Evolutionary conservation across 2,329 filamentous ascomycete genomes (phyloP).

Genomic region (Cadophora malorum): DNA sequence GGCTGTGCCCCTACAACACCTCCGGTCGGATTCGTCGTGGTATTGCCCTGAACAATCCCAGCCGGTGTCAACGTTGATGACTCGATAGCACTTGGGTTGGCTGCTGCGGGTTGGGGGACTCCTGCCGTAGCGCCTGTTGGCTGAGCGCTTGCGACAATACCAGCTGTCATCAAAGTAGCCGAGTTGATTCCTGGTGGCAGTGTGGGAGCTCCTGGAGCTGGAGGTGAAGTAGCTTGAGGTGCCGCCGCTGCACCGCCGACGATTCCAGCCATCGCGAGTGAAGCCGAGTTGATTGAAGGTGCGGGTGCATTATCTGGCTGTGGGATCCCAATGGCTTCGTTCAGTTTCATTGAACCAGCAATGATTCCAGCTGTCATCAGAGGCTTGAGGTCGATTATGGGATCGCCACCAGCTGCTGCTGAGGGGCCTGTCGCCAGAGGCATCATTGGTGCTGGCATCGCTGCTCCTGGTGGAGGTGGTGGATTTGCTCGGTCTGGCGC

Average conservation of each 20-base stretch:
- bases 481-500: slow-evolving; percentile 1
- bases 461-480: neutral
- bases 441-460: neutral
- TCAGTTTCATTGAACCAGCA: slow-evolving; percentile 15
- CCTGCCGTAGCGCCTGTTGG: neutral
- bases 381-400: neutral
- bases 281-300: neutral
- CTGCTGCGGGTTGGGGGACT: slow-evolving; percentile 1
- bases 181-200: slow-evolving; percentile 6
- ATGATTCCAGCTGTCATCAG: slow-evolving; percentile 10
- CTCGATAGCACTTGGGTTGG: neutral
- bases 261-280: neutral
- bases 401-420: neutral
- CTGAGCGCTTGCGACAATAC: neutral
- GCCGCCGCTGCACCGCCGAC: slow-evolving; percentile 4
- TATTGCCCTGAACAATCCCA: slow-evolving; percentile 12
- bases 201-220: neutral
- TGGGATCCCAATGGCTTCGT: slow-evolving; percentile 1
- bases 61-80: slow-evolving; percentile 2
- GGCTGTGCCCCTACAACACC: neutral
- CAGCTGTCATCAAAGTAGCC: slow-evolving; percentile 8
- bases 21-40: slow-evolving; percentile 9
- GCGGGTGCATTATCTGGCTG: neutral
- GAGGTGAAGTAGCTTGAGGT: neutral
- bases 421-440: neutral